Conservation (phyloP, 352 stramenopile species). For the Phytophthora capsici region DNA sequence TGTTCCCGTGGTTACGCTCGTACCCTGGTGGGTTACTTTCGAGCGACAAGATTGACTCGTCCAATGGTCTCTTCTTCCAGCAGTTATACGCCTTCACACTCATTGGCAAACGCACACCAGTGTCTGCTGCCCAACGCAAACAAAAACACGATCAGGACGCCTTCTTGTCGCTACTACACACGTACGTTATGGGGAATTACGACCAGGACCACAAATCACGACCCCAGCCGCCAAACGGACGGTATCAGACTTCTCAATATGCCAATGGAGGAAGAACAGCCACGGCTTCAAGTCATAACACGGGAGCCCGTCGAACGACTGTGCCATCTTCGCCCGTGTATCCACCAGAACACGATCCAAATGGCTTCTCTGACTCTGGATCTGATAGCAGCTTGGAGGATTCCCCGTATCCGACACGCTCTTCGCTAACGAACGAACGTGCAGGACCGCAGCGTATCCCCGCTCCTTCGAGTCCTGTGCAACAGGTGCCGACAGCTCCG, state of each 20-base stretch:
- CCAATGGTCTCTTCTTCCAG: constrained; percentile 85
- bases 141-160: constrained; percentile 67
- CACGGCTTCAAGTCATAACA: constrained; percentile 14
- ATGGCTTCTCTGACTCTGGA: constrained; percentile 63
- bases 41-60: constrained; percentile 64
- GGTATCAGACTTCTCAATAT: constrained; percentile 5
- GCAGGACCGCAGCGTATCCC: constrained; percentile 21
- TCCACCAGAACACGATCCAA: constrained; percentile 36
- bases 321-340: constrained; percentile 30
- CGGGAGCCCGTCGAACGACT: constrained; percentile 14
- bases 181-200: constrained; percentile 74
- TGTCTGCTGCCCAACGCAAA: constrained; percentile 51
- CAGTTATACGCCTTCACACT: constrained; percentile 84
- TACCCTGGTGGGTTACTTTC: constrained; percentile 59
- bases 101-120: constrained; percentile 65
- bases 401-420: constrained; percentile 24
- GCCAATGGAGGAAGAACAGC: constrained; percentile 2
- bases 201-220: constrained; percentile 39
- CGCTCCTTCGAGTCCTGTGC: constrained; percentile 25
- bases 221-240: constrained; percentile 21
- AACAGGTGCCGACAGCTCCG: constrained; percentile 31
- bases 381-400: constrained; percentile 58
- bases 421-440: constrained; percentile 30
- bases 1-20: constrained; percentile 82
- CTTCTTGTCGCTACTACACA: constrained; percentile 70